Base-by-base conservation (phyloP, 139 green algal genomes). In the Raphidocelis subcapitata region DNA sequence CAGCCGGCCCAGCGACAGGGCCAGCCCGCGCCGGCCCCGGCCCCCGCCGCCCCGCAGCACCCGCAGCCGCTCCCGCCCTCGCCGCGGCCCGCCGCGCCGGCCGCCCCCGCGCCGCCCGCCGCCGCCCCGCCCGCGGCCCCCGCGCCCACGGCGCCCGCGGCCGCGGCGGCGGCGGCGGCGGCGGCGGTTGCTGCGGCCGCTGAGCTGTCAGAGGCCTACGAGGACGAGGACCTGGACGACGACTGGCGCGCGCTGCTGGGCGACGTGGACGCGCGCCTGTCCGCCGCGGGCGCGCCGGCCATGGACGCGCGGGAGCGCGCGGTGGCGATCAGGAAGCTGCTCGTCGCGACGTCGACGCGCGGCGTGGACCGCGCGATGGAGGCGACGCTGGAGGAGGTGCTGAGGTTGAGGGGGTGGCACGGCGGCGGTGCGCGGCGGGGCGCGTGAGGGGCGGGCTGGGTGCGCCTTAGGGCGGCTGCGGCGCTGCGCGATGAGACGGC, bases 341-440 rank as follows among this genome's bases (percentile, higher is more conserved):
- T 78, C 47, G 46, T 70, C 14, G 70, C 70, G 4, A 77, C 70
- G 5, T 41, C 59, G 18, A 77, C 47, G 8, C 56, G 61, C 10
- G 70, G 70, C 8, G 70, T 77, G 5, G 70, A 77, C 47, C 64
- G 62, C 65, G 70, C 70, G 0, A 70, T 77, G 70, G 41, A n/a
- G n/a, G n/a, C n/a, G n/a, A n/a, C n/a, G n/a, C n/a, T n/a, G n/a
- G n/a, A n/a, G n/a, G n/a, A n/a, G n/a, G n/a, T n/a, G n/a, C n/a
- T n/a, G n/a, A n/a, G n/a, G n/a, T n/a, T n/a, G n/a, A n/a, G n/a
- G n/a, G n/a, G n/a, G n/a, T n/a, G n/a, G n/a, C n/a, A n/a, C n/a
- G n/a, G n/a, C n/a, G n/a, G n/a, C n/a, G n/a, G n/a, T n/a, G n/a
- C n/a, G n/a, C n/a, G n/a, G n/a, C n/a, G n/a, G n/a, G n/a, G n/a